A percentile compares a stretch with the other conserved stretches of the same genome.
Conservation (phyloP, 768 basidiomycete species). For the Austroboletus eburneus region DNA sequence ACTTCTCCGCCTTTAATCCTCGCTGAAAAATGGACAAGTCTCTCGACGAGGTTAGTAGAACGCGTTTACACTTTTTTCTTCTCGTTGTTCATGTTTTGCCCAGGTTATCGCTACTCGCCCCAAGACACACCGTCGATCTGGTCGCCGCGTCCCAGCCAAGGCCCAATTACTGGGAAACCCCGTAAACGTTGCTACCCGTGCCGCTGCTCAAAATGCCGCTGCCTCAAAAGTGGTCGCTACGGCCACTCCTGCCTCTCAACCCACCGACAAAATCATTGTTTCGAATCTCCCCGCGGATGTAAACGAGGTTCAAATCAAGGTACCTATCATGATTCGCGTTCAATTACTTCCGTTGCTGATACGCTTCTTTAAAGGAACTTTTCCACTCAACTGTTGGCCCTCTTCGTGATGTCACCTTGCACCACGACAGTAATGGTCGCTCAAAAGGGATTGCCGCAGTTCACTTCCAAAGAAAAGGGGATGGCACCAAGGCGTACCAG, state of each 20-base stretch:
- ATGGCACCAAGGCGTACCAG: constrained; percentile 87
- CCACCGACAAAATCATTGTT: constrained; percentile 89
- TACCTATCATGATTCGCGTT: constrained; percentile 40
- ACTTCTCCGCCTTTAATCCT: neutral
- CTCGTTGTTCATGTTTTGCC: constrained; percentile 6
- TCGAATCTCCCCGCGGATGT: constrained; percentile 92
- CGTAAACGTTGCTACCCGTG: constrained; percentile 47
- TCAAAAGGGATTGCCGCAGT: constrained; percentile 91
- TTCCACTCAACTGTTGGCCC: constrained; percentile 90
- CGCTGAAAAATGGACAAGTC: constrained; percentile 66
- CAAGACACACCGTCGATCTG: constrained; percentile 38
- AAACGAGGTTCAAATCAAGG: constrained; percentile 91
- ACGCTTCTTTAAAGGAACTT: constrained; percentile 64
- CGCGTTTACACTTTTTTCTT: constrained; percentile 5
- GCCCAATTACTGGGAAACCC: constrained; percentile 58
- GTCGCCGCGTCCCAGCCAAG: constrained; percentile 47
- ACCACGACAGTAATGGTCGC: constrained; percentile 79
- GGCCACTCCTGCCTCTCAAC: constrained; percentile 34
- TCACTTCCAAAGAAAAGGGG: constrained; percentile 79
- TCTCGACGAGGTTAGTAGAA: constrained; percentile 69
- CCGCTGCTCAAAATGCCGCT: constrained; percentile 44
- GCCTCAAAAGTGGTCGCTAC: constrained; percentile 40
- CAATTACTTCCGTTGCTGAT: constrained; percentile 1
- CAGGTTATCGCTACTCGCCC: constrained; percentile 69
- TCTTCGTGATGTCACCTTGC: constrained; percentile 76